Evolutionary conservation across 306 rosid species (phyloP).

Genomic region (Alnus glutinosa): DNA sequence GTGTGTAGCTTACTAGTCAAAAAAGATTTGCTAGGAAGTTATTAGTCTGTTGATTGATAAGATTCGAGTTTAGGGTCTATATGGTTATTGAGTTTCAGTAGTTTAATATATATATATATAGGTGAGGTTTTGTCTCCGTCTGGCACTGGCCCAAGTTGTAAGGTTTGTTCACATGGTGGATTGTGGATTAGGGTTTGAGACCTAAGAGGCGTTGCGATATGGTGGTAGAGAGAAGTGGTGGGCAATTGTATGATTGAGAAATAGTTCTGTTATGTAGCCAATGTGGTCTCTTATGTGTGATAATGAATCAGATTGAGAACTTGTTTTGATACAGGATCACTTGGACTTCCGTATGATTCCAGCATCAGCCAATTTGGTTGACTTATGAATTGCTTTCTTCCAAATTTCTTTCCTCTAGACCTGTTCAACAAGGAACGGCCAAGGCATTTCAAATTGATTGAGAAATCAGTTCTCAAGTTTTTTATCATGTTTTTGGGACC

Average conservation of each 20-base stretch:
- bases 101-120: no score
- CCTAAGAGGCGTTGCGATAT: not conserved
- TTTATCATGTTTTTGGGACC: not conserved
- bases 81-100: no score
- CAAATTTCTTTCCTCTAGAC: not conserved
- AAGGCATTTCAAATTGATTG: no score
- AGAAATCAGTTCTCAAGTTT: not conserved
- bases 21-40: no score
- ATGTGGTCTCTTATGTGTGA: not conserved
- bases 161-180: not conserved
- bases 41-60: no score
- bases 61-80: no score
- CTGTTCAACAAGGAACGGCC: not conserved
- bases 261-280: not conserved
- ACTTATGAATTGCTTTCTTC: not conserved
- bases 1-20: no score
- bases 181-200: not conserved
- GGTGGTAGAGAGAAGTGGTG: not conserved
- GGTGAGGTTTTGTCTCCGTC: not conserved
- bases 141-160: not conserved
- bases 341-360: not conserved
- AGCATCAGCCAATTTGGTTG: not conserved
- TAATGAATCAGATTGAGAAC: not conserved
- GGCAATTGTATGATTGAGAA: not conserved
- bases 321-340: not conserved